Conservation (phyloP, 805 yeast genomes). For the Helenozyma baotianmanensis region DNA sequence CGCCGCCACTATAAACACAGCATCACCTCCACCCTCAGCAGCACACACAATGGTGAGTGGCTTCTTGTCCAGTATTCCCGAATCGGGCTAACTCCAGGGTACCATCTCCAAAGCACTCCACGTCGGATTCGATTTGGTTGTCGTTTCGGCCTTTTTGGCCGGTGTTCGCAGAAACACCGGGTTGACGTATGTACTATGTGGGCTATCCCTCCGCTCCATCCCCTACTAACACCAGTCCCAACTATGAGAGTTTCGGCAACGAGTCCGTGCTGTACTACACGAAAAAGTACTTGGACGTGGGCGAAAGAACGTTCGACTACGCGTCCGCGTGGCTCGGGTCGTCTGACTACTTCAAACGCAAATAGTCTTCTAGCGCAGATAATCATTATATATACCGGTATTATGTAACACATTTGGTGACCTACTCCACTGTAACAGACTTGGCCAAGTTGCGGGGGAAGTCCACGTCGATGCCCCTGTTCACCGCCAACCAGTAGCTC, state of each 20-base stretch:
- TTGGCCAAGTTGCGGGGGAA: slow-evolving; percentile 98
- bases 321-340: slow-evolving; percentile 64
- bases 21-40: neutral
- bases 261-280: slow-evolving; percentile 49
- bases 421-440: slow-evolving; percentile 93
- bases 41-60: neutral
- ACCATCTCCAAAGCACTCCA: slow-evolving; percentile 45
- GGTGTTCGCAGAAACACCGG: slow-evolving; percentile 70
- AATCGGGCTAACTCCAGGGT: slow-evolving; percentile 15
- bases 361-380: no score
- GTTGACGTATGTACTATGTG: slow-evolving; percentile 29
- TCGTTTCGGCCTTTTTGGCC: slow-evolving; percentile 48
- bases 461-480: slow-evolving; percentile 94
- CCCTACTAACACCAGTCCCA: slow-evolving; percentile 30
- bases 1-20: no score
- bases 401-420: no score
- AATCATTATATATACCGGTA: no score
- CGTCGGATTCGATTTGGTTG: slow-evolving; percentile 51
- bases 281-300: slow-evolving; percentile 67
- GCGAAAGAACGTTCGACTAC: slow-evolving; percentile 79
- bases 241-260: slow-evolving; percentile 41
- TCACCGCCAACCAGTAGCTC: slow-evolving; percentile 95
- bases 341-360: slow-evolving; percentile 69
- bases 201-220: neutral
- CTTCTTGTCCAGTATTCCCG: no score